These are phyloP conservation scores for Sphaceloma murrayae DNA, from an alignment of 2,329 filamentous ascomycete species.

Conservation along the genomic window DNA sequence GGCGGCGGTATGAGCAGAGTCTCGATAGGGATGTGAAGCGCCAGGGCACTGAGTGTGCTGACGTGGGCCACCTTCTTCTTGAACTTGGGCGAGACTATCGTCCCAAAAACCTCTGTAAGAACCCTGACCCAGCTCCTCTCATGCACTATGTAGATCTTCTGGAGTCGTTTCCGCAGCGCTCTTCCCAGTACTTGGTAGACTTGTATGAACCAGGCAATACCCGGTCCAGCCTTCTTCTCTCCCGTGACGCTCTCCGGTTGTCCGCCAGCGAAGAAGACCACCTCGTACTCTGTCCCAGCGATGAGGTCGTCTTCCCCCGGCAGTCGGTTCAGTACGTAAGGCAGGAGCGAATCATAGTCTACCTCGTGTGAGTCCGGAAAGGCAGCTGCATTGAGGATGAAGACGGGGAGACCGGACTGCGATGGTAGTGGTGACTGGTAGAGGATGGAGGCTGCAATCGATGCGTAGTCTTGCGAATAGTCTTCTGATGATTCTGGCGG, in stretches of 20 bases:
- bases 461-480: conserved; percentile 41
- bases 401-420: conserved; percentile 40
- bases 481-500: conserved; percentile 38
- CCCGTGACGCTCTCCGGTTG: conserved; percentile 36
- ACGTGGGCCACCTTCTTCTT: conserved; percentile 49
- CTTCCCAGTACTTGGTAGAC: conserved; percentile 47
- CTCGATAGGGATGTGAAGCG: conserved; percentile 43
- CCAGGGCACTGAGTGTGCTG: conserved; percentile 41
- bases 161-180: conserved; percentile 46
- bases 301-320: conserved; percentile 48
- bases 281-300: conserved; percentile 45
- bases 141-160: conserved; percentile 49
- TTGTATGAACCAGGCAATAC: conserved; percentile 49
- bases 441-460: conserved; percentile 43
- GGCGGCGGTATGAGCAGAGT: conserved; percentile 45
- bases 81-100: conserved; percentile 49
- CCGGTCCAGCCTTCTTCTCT: conserved; percentile 40
- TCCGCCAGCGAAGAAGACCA: conserved; percentile 50
- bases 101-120: conserved; percentile 47
- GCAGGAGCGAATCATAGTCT: conserved; percentile 46
- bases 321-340: conserved; percentile 46
- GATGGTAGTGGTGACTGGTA: conserved; percentile 46
- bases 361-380: conserved; percentile 45
- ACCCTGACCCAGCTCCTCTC: conserved; percentile 49
- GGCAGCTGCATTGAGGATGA: conserved; percentile 48